A percentile compares a stretch with the other conserved stretches of the same genome.
These are phyloP conservation scores for Xylariomycetidae sp. DNA, from an alignment of 2,329 filamentous ascomycete species.

Conservation along the genomic window DNA sequence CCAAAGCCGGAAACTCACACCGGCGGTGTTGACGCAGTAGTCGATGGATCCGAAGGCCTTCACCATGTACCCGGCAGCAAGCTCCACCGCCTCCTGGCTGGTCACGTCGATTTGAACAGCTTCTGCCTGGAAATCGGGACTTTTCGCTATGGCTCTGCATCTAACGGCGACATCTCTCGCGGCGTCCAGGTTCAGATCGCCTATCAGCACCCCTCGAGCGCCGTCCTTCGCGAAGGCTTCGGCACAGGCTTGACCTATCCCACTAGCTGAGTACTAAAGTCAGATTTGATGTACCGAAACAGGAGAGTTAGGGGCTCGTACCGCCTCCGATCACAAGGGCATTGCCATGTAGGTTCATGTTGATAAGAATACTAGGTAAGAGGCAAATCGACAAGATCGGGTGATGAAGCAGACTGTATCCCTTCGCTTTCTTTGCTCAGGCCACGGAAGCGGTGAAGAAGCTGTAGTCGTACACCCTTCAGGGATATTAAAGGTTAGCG, in stretches of 20 bases:
- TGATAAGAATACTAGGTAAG: no score
- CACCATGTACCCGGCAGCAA: neutral
- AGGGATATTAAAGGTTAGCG: no score
- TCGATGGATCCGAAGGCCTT: conserved; percentile 11
- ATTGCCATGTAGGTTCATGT: conserved; percentile 1
- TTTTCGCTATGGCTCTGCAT: neutral
- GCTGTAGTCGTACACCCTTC: no score
- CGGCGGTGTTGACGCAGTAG: conserved; percentile 15
- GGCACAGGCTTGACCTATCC: conserved; percentile 7
- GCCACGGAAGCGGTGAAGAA: no score
- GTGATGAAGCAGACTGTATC: no score
- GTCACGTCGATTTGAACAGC: conserved; percentile 4
- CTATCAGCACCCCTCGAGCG: conserved; percentile 4
- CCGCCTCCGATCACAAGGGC: conserved; percentile 1
- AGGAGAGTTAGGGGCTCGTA: no score
- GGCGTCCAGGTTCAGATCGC: conserved; percentile 6
- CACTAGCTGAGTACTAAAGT: conserved; percentile 4
- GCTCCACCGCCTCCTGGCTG: conserved; percentile 2
- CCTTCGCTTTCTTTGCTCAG: no score
- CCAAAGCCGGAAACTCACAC: conserved; percentile 9
- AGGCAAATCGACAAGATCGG: no score
- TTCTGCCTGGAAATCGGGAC: conserved; percentile 1
- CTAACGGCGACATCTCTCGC: conserved; percentile 1
- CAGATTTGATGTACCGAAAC: neutral
- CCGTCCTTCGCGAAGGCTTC: conserved; percentile 3